phyloP scores from a whole-genome alignment of 2,329 filamentous ascomycete species.

The Pseudocercospora eumusae region DNA sequence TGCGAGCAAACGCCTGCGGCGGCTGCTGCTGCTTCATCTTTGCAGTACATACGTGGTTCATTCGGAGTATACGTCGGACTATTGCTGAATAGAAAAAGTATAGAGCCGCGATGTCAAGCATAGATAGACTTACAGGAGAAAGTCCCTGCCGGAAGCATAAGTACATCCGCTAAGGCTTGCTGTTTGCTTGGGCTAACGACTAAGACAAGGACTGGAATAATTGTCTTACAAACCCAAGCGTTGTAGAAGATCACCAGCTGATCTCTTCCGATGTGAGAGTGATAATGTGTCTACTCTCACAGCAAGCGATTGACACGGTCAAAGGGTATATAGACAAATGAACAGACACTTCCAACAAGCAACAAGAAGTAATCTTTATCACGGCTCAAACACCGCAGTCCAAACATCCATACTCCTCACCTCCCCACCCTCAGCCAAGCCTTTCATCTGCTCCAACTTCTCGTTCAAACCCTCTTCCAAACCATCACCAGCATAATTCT shows the following conservation, averaged over 20 bases:
- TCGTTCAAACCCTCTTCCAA: conserved; percentile 15
- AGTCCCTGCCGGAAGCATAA: not conserved
- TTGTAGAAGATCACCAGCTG: no score
- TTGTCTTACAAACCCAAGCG: no score
- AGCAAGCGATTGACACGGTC: not conserved
- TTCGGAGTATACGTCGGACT: no score
- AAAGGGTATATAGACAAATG: not conserved
- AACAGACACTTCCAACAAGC: not conserved
- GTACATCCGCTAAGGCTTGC: not conserved
- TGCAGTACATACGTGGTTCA: no score
- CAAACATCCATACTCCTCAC: conserved; percentile 29
- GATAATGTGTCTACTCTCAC: no score
- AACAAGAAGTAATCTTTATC: not conserved
- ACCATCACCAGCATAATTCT: conserved; percentile 8
- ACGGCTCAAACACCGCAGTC: conserved; percentile 21
- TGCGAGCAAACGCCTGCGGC: not conserved
- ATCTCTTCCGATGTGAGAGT: no score
- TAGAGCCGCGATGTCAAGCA: no score
- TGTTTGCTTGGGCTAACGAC: not conserved
- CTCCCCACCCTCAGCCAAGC: conserved; percentile 12
- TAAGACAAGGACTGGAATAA: not conserved
- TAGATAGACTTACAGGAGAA: not conserved
- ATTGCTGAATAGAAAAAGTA: no score
- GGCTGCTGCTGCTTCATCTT: not conserved
- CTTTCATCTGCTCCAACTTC: conserved; percentile 26